Evolutionary conservation across 1,284 basidiomycete species (phyloP), one percentile per base, ranked within the genome.

Genomic region (Cutaneotrichosporon daszewskae): DNA sequence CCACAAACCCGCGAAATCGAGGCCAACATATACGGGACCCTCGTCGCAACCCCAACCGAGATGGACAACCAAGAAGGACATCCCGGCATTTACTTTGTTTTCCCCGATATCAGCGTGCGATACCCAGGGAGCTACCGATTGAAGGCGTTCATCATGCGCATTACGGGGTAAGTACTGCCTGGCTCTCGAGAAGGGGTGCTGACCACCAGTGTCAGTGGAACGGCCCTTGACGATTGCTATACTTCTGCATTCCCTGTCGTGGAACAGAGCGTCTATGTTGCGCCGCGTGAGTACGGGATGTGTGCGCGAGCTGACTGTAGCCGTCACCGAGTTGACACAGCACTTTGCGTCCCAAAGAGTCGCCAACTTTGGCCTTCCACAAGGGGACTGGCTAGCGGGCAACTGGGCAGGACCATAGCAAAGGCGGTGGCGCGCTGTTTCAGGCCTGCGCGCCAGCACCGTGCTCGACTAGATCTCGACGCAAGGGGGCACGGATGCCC

Each of bases 41-140:
- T 14, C 16, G 28, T 91, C 23, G 82, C 87, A 13, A 83, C 84
- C 1, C 79, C 86, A 2, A 80, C 87, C 34, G 78, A 82, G 40
- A 74, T 89, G 59, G 78, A 82, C 51, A 84, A 90, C 62, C 75
- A 82, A 32, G 80, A 85, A 64, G 86, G 86, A 32, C 79, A 82
- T 27, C 74, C 77, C 53, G 85, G 85, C 9, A 74, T 86, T 24
- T 91, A 85, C 67, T 91, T 94, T 62, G 73, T 89, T 38, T 94
- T 91, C 61, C 83, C 89, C 8, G 89, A 94, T 66, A 84, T 88
- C 54, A 87, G 85, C 61, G 79, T 92, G 43, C 78, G 86, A 12
- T 79, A 77, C 72, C 74, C 78, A 25, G 89, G 89, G 11, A 77
- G 76, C n/a, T 94, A 83, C 70, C 78, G 81, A 54, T 74, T 94